Evolutionary conservation across 768 basidiomycete genomes (phyloP).

Genomic region (Cyclocybe aegerita): DNA sequence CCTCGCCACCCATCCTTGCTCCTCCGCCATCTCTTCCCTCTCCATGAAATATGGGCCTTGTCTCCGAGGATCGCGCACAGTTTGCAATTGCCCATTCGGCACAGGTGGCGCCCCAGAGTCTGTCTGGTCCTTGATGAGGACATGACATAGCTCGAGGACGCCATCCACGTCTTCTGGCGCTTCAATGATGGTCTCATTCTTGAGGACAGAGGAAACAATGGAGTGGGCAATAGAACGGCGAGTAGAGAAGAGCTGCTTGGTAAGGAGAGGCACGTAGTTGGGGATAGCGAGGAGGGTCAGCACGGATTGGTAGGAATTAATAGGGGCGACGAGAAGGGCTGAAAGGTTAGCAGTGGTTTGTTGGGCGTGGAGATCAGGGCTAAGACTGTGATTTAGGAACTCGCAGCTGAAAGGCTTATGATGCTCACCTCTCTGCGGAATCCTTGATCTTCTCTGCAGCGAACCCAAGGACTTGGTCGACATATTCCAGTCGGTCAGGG

Average conservation of each 20-base stretch:
- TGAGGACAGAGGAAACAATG: conserved; percentile 89
- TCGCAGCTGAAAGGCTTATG: not conserved
- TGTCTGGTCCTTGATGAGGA: conserved; percentile 84
- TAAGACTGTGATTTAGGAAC: conserved; percentile 25
- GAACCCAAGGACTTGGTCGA: conserved; percentile 92
- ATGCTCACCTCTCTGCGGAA: conserved; percentile 69
- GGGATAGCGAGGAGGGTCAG: conserved; percentile 97
- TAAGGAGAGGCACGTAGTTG: conserved; percentile 80
- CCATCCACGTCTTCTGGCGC: conserved; percentile 93
- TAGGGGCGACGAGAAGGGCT: conserved; percentile 87
- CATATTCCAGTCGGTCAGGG: conserved; percentile 94
- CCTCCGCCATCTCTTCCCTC: conserved; percentile 92
- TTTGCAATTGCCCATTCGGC: conserved; percentile 32
- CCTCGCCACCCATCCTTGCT: conserved; percentile 97
- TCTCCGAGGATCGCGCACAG: conserved; percentile 47
- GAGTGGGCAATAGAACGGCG: conserved; percentile 93
- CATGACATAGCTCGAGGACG: conserved; percentile 89
- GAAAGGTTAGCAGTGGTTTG: conserved; percentile 91
- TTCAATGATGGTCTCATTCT: conserved; percentile 96
- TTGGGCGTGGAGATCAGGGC: conserved; percentile 84
- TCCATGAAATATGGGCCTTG: conserved; percentile 66
- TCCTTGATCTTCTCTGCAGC: conserved; percentile 85
- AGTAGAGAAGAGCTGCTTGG: conserved; percentile 85
- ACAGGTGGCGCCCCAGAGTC: conserved; percentile 41
- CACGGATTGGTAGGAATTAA: conserved; percentile 94